Evolutionary conservation across 2,329 filamentous ascomycete genomes (phyloP).

Genomic region (Trichoderma endophyticum): DNA sequence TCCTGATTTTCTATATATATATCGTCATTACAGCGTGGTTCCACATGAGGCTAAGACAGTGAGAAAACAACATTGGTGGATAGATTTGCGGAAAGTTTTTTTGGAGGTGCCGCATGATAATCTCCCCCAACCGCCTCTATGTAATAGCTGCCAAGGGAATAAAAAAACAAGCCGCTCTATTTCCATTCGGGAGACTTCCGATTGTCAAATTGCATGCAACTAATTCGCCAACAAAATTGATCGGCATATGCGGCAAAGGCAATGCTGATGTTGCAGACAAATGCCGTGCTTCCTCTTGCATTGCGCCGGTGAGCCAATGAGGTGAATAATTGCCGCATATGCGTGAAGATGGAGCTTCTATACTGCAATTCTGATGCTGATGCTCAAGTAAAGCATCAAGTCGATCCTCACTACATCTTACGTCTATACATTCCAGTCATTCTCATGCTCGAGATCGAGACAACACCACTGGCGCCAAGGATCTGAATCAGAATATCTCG

Average conservation of each 20-base stretch:
- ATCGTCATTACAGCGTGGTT: not conserved
- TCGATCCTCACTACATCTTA: not conserved
- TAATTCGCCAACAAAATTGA: not conserved
- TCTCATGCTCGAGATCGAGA: not conserved
- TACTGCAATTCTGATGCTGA: not conserved
- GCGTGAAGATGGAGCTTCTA: not conserved
- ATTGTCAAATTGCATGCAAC: not conserved
- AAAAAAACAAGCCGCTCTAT: not conserved
- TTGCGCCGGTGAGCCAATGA: not conserved
- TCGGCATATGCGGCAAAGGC: not conserved
- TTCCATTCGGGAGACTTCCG: not conserved
- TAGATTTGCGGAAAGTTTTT: conserved; percentile 13
- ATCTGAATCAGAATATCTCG: not conserved
- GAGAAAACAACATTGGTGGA: not conserved
- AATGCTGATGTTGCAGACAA: not conserved
- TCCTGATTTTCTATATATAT: not conserved
- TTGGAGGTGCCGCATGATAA: not conserved
- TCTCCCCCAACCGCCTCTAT: not conserved
- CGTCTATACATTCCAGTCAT: not conserved
- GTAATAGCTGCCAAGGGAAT: not conserved
- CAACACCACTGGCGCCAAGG: not conserved
- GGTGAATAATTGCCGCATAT: not conserved
- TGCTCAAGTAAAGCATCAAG: not conserved
- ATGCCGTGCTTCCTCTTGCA: not conserved
- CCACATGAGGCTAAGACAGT: not conserved